phyloP scores from a whole-genome alignment of 164 flowering plant species.

The Cinnamomum chago region DNA sequence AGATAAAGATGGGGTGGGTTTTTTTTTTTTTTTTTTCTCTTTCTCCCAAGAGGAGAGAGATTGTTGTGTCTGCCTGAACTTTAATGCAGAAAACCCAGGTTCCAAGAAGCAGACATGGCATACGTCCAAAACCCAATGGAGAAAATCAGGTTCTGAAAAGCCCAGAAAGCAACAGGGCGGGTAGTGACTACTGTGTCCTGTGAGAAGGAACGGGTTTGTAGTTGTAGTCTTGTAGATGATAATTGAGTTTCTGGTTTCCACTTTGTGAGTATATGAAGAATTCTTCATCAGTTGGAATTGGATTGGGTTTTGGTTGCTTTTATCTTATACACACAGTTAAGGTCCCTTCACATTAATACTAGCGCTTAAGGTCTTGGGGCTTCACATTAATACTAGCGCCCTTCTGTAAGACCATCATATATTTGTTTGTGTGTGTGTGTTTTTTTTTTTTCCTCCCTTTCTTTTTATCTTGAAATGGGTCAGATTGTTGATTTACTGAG shows the following conservation, averaged over 20 bases:
- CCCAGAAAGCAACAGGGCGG: background rate
- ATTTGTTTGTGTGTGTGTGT: no score
- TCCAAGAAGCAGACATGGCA: background rate
- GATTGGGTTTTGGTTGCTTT: background rate
- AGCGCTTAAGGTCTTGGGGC: background rate
- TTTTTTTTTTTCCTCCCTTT: no score
- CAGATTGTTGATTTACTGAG: no score
- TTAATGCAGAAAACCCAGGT: constrained; percentile 1
- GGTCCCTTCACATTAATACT: background rate
- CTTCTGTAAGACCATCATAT: background rate
- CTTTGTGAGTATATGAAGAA: background rate
- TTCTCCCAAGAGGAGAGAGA: background rate
- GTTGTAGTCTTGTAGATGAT: background rate
- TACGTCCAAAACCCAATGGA: background rate
- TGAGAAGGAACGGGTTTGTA: background rate
- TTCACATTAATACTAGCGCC: background rate
- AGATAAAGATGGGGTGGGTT: background rate
- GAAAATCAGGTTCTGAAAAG: background rate
- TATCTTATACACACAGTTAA: no score
- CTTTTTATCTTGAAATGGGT: no score
- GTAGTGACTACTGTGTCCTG: background rate
- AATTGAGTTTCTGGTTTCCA: background rate
- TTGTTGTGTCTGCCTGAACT: background rate
- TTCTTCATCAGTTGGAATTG: background rate
- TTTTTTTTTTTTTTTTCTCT: no score